A percentile compares a stretch with the other conserved stretches of the same genome.
phyloP scores from a whole-genome alignment of 352 stramenopile species.

The Aphanomyces astaci region DNA sequence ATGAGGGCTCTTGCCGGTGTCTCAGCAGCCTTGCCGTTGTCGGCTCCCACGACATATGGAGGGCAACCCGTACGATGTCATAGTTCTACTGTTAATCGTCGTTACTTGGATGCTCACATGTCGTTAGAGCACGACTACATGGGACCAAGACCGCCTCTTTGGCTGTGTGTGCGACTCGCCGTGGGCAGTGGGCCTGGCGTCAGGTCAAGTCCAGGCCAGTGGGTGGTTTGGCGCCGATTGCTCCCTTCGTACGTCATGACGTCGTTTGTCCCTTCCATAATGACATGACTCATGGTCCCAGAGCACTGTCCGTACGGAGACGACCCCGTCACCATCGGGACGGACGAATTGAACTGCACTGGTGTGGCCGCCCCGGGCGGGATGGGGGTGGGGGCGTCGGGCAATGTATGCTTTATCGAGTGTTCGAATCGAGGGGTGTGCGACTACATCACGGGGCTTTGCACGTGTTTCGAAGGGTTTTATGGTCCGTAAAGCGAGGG shows the following conservation, averaged over 20 bases:
- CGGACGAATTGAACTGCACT: conserved; percentile 71
- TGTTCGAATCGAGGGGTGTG: conserved; percentile 89
- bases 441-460: conserved; percentile 77
- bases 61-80: conserved; percentile 30
- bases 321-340: conserved; percentile 48
- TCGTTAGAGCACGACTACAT: conserved; percentile 51
- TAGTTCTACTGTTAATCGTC: not conserved
- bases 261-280: not conserved
- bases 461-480: conserved; percentile 83
- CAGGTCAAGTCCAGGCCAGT: conserved; percentile 64
- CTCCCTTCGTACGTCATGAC: conserved; percentile 45
- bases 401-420: conserved; percentile 88
- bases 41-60: conserved; percentile 52
- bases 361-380: conserved; percentile 38
- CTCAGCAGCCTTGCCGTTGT: conserved; percentile 58
- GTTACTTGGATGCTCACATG: too few relatives aligned
- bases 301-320: conserved; percentile 75
- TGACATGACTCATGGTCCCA: conserved; percentile 26
- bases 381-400: conserved; percentile 33
- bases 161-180: conserved; percentile 83
- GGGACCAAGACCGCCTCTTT: conserved; percentile 88
- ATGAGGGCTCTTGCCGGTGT: conserved; percentile 72
- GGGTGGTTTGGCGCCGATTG: conserved; percentile 88
- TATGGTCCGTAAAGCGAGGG: conserved; percentile 34
- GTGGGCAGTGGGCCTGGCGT: conserved; percentile 71